Base-by-base conservation (phyloP, 306 rosid species). In the Cyclanthera cordifolia region DNA sequence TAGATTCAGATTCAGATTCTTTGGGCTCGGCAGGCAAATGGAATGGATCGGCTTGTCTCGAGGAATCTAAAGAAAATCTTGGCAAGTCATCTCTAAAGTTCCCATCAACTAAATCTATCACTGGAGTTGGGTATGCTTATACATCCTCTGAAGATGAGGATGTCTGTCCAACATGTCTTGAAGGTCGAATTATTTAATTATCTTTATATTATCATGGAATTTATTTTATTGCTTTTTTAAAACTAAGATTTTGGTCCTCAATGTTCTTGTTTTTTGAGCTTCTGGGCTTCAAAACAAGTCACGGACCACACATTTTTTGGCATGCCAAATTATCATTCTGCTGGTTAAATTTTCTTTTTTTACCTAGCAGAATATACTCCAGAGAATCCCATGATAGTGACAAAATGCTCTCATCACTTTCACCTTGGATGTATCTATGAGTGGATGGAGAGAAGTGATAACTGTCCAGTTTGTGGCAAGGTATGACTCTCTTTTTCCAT, bases 371-470 rank as follows among this genome's bases (percentile, higher is more conserved):
- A 93, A 74, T 93, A 93, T 78, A 83, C 94, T 19, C 67, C 78
- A 27, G 98, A 93, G 82, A 89, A 93, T 74, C 98, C 98, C 19
- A 93, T 86, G 87, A 93, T 93, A 86, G 46, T 83, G 86, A 93
- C 95, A 52, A 86, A 93, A 73, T 93, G 98, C 82, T 77, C 82
- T 65, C 98, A 93, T 79, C 98, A 93, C 83, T 93, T 87, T 80
- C 98, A 93, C 85, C 98, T 93, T 54, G 95, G 95, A 75, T 93
- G 98, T 87, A 93, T 93, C 75, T 93, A 89, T 73, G 98, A 93
- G 72, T 93, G 98, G 98, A 93, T 89, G 98, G 98, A 93, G 82
- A 87, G 98, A 87, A 93, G 98, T 81, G 96, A 89, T 65, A 93
- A 83, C 76, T 93, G 98, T 82, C 98, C 98, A 63, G 98, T 93